Percentiles rank a stretch among this genome's conserved stretches.
Evolutionary conservation across 805 yeast genomes (phyloP).

Genomic region (Suhomyces vadensis): DNA sequence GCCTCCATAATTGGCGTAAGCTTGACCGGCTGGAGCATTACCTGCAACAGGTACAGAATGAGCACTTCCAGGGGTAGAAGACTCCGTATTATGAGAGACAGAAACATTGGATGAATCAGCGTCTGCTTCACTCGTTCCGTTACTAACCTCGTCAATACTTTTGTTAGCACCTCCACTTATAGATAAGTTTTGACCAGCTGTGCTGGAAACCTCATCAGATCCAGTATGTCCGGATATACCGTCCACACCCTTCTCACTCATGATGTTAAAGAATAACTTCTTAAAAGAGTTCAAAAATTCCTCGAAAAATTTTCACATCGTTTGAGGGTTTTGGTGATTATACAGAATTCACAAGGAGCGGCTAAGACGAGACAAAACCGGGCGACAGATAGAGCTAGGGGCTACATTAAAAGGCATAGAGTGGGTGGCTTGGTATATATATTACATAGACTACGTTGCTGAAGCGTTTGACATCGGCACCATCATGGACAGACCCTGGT

Average conservation of each 20-base stretch:
- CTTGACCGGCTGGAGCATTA: slow-evolving; percentile 6
- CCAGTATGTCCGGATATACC: slow-evolving; percentile 7
- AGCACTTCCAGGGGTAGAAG: slow-evolving; percentile 6
- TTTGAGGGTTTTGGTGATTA: slow-evolving; percentile 8
- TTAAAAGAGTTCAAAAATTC: not conserved
- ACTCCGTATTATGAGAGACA: not conserved
- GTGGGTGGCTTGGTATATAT: not conserved
- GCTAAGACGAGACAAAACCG: slow-evolving; percentile 1
- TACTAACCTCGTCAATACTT: not conserved
- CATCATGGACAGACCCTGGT: not conserved
- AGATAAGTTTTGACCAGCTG: slow-evolving; percentile 1
- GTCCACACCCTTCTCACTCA: slow-evolving; percentile 9
- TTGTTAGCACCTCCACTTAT: slow-evolving; percentile 4
- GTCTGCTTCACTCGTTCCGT: not conserved
- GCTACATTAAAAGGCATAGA: not conserved
- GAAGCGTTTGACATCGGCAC: not conserved
- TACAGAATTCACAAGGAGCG: not conserved
- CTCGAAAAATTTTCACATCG: slow-evolving; percentile 9
- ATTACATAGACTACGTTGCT: not conserved
- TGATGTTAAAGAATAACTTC: slow-evolving; percentile 5
- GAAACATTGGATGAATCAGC: not conserved
- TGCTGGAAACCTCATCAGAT: slow-evolving; percentile 3
- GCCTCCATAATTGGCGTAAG: slow-evolving; percentile 5
- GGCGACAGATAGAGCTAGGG: not conserved
- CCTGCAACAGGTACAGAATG: slow-evolving; percentile 8